A percentile compares a stretch with the other conserved stretches of the same genome.
These are phyloP conservation scores for Aspergillus cristatus DNA, from an alignment of 495 filamentous ascomycete genomes.

Conservation along the genomic window DNA sequence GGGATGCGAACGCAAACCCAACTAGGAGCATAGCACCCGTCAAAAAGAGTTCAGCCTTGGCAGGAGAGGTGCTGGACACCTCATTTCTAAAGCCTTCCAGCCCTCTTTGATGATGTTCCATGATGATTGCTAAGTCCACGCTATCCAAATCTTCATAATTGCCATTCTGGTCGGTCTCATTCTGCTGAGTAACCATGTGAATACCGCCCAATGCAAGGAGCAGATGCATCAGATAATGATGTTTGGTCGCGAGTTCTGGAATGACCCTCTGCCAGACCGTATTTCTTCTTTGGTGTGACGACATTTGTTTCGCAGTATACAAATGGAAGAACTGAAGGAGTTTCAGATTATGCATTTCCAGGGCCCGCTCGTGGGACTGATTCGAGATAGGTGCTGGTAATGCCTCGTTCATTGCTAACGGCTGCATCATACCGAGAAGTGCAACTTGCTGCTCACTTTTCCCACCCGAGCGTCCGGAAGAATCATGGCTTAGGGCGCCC, in stretches of 20 bases:
- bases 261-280: conserved; percentile 5
- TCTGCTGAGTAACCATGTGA: conserved; percentile 2
- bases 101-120: conserved; percentile 11
- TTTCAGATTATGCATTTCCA: conserved; percentile 6
- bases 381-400: neutral
- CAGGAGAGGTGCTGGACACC: neutral
- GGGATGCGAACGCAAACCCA: neutral
- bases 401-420: too few species aligned
- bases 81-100: conserved; percentile 5
- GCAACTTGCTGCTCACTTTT: too few species aligned
- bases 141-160: too few species aligned
- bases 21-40: conserved; percentile 1
- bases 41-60: conserved; percentile 2
- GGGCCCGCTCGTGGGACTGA: neutral
- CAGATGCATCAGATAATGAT: conserved; percentile 10
- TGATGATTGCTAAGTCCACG: conserved; percentile 3
- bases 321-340: conserved; percentile 5
- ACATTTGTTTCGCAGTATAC: conserved; percentile 7
- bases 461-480: too few species aligned
- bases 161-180: neutral
- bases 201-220: conserved; percentile 8
- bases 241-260: conserved; percentile 2
- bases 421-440: too few species aligned
- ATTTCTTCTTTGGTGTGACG: neutral
- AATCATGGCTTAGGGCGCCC: conserved; percentile 1